A percentile compares a stretch with the other conserved stretches of the same genome.
Evolutionary conservation across 164 flowering plant genomes (phyloP).

Genomic region (Stephania cephalantha): DNA sequence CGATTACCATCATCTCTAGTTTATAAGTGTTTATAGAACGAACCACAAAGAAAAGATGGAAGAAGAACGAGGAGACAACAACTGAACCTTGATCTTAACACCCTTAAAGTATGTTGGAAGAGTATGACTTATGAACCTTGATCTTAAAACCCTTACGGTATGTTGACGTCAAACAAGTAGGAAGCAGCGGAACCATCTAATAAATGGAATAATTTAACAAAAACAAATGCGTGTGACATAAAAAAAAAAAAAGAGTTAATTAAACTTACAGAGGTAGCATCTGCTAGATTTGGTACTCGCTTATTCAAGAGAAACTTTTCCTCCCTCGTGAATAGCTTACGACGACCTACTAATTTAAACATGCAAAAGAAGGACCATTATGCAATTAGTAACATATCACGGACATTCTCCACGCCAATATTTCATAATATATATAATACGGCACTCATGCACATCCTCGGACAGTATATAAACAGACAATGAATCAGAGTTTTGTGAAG

Average conservation of each 20-base stretch:
- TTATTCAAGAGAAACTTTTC: slow-evolving; percentile 66
- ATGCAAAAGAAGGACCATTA: slow-evolving; percentile 4
- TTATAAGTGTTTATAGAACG: too few relatives aligned
- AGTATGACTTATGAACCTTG: too few relatives aligned
- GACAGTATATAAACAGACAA: background rate
- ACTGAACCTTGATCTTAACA: too few relatives aligned
- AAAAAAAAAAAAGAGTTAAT: slow-evolving; percentile 1
- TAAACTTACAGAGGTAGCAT: slow-evolving; percentile 77
- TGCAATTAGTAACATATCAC: background rate
- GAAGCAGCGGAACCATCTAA: background rate
- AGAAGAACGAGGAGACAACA: too few relatives aligned
- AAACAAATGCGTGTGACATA: background rate
- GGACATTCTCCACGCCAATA: background rate
- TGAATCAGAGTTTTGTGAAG: background rate
- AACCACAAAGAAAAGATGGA: background rate
- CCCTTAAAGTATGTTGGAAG: too few relatives aligned
- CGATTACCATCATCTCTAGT: too few relatives aligned
- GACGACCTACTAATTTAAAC: slow-evolving; percentile 26
- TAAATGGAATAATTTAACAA: background rate
- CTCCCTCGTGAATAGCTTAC: slow-evolving; percentile 74
- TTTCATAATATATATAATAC: background rate
- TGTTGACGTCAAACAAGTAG: too few relatives aligned
- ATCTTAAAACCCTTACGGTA: too few relatives aligned
- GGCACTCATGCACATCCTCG: background rate
- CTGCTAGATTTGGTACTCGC: slow-evolving; percentile 54